Evolutionary conservation across 192 early-diverging fungal genomes (phyloP).

Genomic region (Gryganskiella cystojenkinii): DNA sequence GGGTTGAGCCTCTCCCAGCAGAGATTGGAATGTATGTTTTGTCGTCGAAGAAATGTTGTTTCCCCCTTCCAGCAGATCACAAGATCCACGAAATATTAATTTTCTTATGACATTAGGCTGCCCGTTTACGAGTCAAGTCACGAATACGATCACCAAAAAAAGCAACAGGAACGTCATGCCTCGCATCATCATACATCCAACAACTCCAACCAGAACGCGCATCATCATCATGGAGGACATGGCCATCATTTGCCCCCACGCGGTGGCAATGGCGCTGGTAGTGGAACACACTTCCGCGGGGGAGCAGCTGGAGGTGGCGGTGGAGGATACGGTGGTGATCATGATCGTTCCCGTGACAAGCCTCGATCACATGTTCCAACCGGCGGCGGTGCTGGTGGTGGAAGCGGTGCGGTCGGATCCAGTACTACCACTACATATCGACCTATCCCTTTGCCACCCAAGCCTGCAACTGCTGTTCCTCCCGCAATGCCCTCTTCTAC

Average conservation of each 20-base stretch:
- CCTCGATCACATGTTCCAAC: constrained; percentile 18
- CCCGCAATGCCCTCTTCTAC: too few species aligned
- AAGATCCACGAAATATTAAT: neutral
- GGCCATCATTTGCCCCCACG: constrained; percentile 21
- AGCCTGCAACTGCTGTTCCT: neutral
- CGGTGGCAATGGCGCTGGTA: neutral
- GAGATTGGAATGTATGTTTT: constrained; percentile 68
- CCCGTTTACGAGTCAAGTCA: constrained; percentile 83
- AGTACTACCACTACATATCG: constrained; percentile 11
- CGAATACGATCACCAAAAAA: constrained; percentile 75
- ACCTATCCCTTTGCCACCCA: constrained; percentile 41
- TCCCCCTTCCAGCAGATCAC: neutral
- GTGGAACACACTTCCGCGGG: constrained; percentile 12
- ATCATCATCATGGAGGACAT: constrained; percentile 15
- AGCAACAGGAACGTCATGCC: constrained; percentile 35
- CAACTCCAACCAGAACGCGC: constrained; percentile 7
- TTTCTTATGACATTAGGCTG: constrained; percentile 50
- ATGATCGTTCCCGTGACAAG: constrained; percentile 35
- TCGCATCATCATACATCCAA: constrained; percentile 20
- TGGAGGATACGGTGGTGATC: constrained; percentile 9
- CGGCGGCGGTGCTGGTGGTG: neutral
- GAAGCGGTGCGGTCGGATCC: neutral
- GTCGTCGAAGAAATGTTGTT: neutral
- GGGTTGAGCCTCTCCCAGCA: constrained; percentile 74
- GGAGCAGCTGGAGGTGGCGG: constrained; percentile 4